A percentile compares a stretch with the other conserved stretches of the same genome.
These are phyloP conservation scores for Fusarium sp. DNA, from an alignment of 2,329 filamentous ascomycete genomes.

Conservation along the genomic window DNA sequence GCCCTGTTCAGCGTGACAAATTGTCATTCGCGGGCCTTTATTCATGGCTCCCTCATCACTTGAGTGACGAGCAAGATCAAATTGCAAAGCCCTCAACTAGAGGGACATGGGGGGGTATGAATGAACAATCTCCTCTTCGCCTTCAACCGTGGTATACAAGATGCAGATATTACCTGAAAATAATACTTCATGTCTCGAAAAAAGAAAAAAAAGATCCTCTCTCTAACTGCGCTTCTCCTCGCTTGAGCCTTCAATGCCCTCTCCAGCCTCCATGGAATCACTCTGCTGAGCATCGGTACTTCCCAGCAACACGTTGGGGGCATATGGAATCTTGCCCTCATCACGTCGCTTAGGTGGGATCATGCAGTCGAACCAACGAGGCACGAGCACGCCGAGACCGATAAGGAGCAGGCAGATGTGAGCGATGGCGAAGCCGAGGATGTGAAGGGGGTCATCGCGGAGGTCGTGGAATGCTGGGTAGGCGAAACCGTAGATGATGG, in stretches of 20 bases:
- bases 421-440: slow-evolving; percentile 60
- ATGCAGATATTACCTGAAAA: not conserved
- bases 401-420: slow-evolving; percentile 60
- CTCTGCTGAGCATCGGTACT: slow-evolving; percentile 21
- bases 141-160: not conserved
- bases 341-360: slow-evolving; percentile 57
- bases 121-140: not conserved
- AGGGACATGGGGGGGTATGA: not conserved
- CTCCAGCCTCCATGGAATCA: slow-evolving; percentile 27
- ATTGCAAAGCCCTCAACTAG: not conserved
- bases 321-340: slow-evolving; percentile 54
- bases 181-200: not conserved
- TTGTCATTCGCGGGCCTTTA: slow-evolving; percentile 5
- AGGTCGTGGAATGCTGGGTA: slow-evolving; percentile 61
- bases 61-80: not conserved
- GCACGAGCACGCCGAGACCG: slow-evolving; percentile 60
- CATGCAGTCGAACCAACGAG: slow-evolving; percentile 64
- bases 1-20: slow-evolving; percentile 10
- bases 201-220: not conserved
- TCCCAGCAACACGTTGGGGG: slow-evolving; percentile 37
- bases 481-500: slow-evolving; percentile 63
- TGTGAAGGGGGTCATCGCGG: slow-evolving; percentile 61
- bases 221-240: slow-evolving; percentile 22
- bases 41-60: not conserved
- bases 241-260: slow-evolving; percentile 2